Evolutionary conservation across 169 alveolate genomes (phyloP), one percentile per base, ranked within the genome.

Genomic region (Amoebophrya sp.): DNA sequence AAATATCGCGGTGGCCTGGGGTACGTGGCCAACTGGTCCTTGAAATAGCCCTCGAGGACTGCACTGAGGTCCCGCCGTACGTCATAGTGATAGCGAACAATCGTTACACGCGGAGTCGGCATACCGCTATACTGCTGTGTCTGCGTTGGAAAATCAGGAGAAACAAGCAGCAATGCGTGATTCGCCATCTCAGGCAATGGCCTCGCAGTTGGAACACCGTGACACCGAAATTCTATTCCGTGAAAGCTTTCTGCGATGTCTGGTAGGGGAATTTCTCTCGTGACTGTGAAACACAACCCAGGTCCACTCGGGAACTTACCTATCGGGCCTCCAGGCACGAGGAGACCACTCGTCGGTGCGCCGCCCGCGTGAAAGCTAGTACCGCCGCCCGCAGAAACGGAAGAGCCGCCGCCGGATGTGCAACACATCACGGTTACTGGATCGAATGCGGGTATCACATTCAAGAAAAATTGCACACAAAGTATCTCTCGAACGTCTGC

Each of bases 1-100:
- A 65, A 65, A 36, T 65, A 65, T 36, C n/a, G 18, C 83, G 83
- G 83, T 36, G 83, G 83, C 36, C 83, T 6, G 83, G 83, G 83
- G 33, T 12, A 65, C 36, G 83, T 65, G 33, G 83, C 83, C 26
- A 65, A 36, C 10, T 65, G 18, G 3, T 65, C 36, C 83, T 65
- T 65, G 83, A 65, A 65, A 36, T 65, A 65, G 83, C 83, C 83
- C 83, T 65, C 83, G 36, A 65, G 33, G 33, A 65, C 26, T 0
- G 83, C 18, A 6, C 39, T 65, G 38, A 65, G 83, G 1, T 65
- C 83, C 39, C 83, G 83, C 12, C 2, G 36, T 0, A 10, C 26
- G 83, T 65, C 83, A 36, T 65, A 65, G 38, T 65, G 83, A 36
- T 65, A 26, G 76, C 76, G 76, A 53, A 65, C 83, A 26, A 65